Percentiles rank a stretch among this genome's conserved stretches.
phyloP scores from a whole-genome alignment of 192 early-diverging fungal species.

The Dimargaris xerosporica region DNA sequence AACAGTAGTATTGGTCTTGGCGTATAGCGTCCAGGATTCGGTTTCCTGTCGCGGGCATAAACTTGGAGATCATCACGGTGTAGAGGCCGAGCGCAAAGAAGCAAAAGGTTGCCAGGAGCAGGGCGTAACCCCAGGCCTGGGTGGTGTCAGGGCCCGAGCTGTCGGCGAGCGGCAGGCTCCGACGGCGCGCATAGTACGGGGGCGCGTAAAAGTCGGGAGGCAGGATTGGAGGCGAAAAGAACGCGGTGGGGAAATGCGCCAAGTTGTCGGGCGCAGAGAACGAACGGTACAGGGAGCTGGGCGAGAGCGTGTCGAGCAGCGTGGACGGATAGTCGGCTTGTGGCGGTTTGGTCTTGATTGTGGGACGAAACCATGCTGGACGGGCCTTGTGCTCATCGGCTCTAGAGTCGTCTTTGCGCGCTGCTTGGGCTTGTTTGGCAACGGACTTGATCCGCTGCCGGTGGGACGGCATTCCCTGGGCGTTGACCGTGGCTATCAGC shows the following conservation, averaged over 20 bases:
- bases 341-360: too few species aligned
- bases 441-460: too few species aligned
- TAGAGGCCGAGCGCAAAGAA: constrained; percentile 49
- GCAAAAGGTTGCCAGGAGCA: constrained; percentile 39
- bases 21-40: constrained; percentile 55
- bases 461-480: too few species aligned
- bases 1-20: constrained; percentile 66
- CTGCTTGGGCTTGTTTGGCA: too few species aligned
- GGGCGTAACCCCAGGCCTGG: constrained; percentile 44
- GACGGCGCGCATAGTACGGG: constrained; percentile 34
- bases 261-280: constrained; percentile 9
- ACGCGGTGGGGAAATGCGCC: not conserved
- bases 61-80: constrained; percentile 46
- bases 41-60: constrained; percentile 50
- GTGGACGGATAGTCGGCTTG: not conserved
- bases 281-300: constrained; percentile 4
- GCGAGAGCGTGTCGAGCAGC: not conserved
- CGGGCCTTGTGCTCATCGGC: too few species aligned
- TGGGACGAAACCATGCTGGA: too few species aligned
- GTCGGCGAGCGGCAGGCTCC: constrained; percentile 37
- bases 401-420: too few species aligned
- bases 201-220: constrained; percentile 30
- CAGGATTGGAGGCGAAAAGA: constrained; percentile 15
- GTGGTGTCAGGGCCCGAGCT: constrained; percentile 45
- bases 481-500: too few species aligned